A percentile compares a stretch with the other conserved stretches of the same genome.
phyloP scores from a whole-genome alignment of 2,329 filamentous ascomycete species.

The Penicillium aurantiogriseum region DNA sequence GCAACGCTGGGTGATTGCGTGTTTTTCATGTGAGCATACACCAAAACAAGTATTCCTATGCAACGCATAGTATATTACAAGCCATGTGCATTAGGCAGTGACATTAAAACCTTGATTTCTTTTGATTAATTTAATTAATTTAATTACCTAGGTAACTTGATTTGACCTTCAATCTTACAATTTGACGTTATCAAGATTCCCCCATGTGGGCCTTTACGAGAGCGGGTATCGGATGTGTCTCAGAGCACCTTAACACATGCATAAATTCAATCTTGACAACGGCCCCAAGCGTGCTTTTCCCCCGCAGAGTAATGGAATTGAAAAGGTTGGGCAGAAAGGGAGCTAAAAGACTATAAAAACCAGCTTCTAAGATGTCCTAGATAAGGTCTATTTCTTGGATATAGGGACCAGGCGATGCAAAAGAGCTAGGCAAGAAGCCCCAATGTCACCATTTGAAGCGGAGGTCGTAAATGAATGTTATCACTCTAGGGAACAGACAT shows the following conservation, averaged over 20 bases:
- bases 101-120: background rate
- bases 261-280: background rate
- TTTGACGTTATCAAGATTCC: background rate
- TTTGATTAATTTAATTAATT: background rate
- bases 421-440: background rate
- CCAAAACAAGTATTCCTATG: background rate
- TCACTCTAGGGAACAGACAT: background rate
- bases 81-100: background rate
- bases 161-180: background rate
- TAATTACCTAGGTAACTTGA: background rate
- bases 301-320: too few relatives aligned
- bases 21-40: background rate
- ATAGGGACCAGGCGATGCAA: background rate
- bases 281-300: too few relatives aligned
- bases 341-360: background rate
- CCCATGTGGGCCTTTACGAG: background rate
- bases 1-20: conserved; percentile 16
- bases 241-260: background rate
- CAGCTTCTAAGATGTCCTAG: background rate
- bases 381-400: background rate
- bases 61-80: conserved; percentile 1
- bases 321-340: background rate
- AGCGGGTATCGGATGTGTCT: background rate
- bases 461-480: background rate
- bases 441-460: background rate